A percentile compares a stretch with the other conserved stretches of the same genome.
Conservation (phyloP, 805 yeast species). For the Saccharomycopsis malanga region DNA sequence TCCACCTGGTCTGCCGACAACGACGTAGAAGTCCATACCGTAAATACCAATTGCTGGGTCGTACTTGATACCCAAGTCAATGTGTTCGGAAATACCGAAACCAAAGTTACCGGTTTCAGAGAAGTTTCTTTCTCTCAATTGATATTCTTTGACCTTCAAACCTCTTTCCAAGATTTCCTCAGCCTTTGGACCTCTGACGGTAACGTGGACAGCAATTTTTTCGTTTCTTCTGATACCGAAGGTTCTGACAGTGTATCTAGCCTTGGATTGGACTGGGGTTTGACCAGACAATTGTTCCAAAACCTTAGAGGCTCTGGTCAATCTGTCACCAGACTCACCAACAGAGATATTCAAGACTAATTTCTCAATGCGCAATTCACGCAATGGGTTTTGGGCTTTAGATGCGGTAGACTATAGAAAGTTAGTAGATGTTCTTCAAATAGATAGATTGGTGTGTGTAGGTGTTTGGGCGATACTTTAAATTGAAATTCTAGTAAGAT, state of each 20-base stretch:
- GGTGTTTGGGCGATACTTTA: no score
- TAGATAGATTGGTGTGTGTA: neutral
- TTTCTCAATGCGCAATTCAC: conserved; percentile 98
- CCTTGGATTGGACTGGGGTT: conserved; percentile 99
- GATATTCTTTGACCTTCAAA: conserved; percentile 99
- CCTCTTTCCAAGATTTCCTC: conserved; percentile 99
- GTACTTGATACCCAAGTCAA: conserved; percentile 99
- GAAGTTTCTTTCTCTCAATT: conserved; percentile 90
- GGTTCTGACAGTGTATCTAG: conserved; percentile 99
- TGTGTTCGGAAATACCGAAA: conserved; percentile 99
- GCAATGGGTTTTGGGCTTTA: conserved; percentile 87
- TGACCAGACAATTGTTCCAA: conserved; percentile 99
- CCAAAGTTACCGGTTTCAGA: conserved; percentile 99
- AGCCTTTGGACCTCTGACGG: conserved; percentile 99
- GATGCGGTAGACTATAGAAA: conserved; percentile 26
- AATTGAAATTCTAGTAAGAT: no score
- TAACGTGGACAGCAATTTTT: conserved; percentile 98
- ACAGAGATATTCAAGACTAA: conserved; percentile 99
- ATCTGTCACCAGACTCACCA: conserved; percentile 99
- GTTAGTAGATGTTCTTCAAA: no score
- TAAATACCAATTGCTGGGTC: conserved; percentile 99
- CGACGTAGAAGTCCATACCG: conserved; percentile 99
- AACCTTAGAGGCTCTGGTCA: conserved; percentile 99
- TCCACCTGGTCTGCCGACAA: conserved; percentile 98
- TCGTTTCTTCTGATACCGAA: conserved; percentile 99